phyloP scores from a whole-genome alignment of 31 red algal genomes.

The Asparagopsis taxiformis region DNA sequence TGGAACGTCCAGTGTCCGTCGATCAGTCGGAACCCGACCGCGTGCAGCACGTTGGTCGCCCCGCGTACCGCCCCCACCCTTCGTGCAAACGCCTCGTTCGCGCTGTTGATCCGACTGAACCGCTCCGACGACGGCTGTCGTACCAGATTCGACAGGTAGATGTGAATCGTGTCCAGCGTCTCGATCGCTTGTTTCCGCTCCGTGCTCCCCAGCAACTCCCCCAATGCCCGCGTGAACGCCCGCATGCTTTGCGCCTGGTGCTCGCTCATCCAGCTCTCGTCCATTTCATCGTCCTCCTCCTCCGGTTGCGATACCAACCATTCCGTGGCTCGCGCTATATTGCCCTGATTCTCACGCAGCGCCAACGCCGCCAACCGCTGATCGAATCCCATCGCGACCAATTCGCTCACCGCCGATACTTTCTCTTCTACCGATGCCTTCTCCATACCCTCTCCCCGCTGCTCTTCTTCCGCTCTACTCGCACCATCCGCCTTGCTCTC shows the following conservation, averaged over 20 bases:
- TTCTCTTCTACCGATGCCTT: not conserved
- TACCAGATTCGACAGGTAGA: slow-evolving; percentile 12
- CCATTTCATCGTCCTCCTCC: no score
- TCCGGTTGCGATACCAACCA: no score
- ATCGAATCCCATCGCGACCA: not conserved
- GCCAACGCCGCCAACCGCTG: no score
- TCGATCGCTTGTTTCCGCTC: not conserved
- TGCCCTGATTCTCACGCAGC: no score
- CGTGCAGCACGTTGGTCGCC: slow-evolving; percentile 11
- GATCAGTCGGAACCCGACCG: slow-evolving; percentile 14
- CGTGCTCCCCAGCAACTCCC: no score
- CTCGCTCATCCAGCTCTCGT: no score
- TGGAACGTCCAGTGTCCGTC: slow-evolving; percentile 7
- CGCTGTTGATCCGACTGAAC: slow-evolving; percentile 1
- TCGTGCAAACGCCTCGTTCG: not conserved
- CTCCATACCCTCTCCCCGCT: not conserved
- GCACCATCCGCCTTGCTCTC: not conserved
- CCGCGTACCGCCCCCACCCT: slow-evolving; percentile 9
- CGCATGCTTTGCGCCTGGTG: no score
- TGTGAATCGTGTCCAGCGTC: slow-evolving; percentile 18
- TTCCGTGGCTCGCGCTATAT: no score
- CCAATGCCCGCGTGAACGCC: no score
- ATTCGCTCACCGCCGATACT: not conserved
- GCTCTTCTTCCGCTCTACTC: not conserved
- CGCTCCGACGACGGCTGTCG: not conserved